These are phyloP conservation scores for Vitis hybrid DNA, from an alignment of 177 flowering plant genomes.

Conservation along the genomic window DNA sequence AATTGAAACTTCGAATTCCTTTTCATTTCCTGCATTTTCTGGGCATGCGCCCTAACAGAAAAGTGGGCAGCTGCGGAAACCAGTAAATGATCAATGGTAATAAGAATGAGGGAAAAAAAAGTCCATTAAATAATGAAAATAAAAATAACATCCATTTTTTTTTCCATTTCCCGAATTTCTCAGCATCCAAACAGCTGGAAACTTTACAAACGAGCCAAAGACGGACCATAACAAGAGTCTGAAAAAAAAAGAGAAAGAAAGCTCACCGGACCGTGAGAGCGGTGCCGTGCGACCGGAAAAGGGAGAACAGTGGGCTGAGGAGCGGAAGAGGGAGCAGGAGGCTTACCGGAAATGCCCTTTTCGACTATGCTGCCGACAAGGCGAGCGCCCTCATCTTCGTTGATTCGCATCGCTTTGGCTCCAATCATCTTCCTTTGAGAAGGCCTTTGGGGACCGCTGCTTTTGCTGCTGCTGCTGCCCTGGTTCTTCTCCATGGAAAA, in stretches of 20 bases:
- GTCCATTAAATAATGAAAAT: neutral
- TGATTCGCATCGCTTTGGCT: slow-evolving; percentile 15
- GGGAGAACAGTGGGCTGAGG: slow-evolving; percentile 77
- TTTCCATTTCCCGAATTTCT: neutral
- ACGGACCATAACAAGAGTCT: neutral
- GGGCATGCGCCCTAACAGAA: no score
- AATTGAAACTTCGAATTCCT: no score
- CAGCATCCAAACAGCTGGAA: slow-evolving; percentile 4
- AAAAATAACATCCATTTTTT: neutral
- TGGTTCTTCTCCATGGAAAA: slow-evolving; percentile 23
- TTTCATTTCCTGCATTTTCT: no score
- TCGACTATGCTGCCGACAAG: slow-evolving; percentile 71
- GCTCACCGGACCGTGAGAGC: slow-evolving; percentile 90
- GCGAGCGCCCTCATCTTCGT: slow-evolving; percentile 29
- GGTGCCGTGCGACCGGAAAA: slow-evolving; percentile 96
- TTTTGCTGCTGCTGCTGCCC: slow-evolving; percentile 7
- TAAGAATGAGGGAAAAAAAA: no score
- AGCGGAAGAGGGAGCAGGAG: slow-evolving; percentile 23
- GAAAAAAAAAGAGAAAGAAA: neutral
- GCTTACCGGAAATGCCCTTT: slow-evolving; percentile 50
- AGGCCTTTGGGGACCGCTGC: slow-evolving; percentile 1
- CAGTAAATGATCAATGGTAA: no score
- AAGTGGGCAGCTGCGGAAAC: no score
- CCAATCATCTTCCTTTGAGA: slow-evolving; percentile 12
- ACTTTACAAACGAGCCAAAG: neutral